Base-by-base conservation (phyloP, 2,329 filamentous ascomycete genomes). In the Orbilia quercus region DNA sequence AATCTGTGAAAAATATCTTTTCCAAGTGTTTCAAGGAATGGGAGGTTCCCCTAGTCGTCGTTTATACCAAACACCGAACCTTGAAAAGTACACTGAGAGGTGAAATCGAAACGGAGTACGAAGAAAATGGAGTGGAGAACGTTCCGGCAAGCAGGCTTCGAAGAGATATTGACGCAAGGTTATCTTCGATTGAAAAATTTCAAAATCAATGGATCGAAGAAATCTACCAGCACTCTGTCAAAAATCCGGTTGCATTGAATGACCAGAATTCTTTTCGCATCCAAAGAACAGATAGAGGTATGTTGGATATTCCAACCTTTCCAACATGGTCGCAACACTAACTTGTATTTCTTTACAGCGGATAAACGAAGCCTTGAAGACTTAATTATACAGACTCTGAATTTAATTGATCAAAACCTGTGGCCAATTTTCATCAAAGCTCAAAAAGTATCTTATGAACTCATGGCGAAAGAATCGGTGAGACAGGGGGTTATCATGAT, bases 261-360 rank as follows among this genome's bases (percentile, higher is more conserved):
- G 40, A 66, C 25, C 16, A 50, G 48, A 11, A 7, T 42, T 50
- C 22, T 14, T 58, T 57, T 31, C 50, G 62, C 4, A 58, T 66
- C 18, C 40, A 50, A 42, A 40, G 62, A 22, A 58, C 62, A 12
- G 62, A 66, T 28, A 58, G 2, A 66, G 22, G 62, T 58, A 66
- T 22, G 20, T 3, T 42, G 5, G 12, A 50, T 2, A 60, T 28
- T 50, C 25, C 20, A 34, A n/a, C 12, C 34, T 22, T 20, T 51
- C 14, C 22, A 14, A 28, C 34, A 44, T 9, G 12, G 16, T 55
- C 11, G 34, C 18, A 40, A 14, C 7, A 23, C 16, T 6, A 31
- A 5, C 51, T 48, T 48, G 57, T 22, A 12, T 16, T 2, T 23
- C 25, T 28, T 9, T 50, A 4, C 48, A 66, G 62, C 57, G 7